Conservation (phyloP, 805 yeast genomes). For the Kockiozyma suomiensis region DNA sequence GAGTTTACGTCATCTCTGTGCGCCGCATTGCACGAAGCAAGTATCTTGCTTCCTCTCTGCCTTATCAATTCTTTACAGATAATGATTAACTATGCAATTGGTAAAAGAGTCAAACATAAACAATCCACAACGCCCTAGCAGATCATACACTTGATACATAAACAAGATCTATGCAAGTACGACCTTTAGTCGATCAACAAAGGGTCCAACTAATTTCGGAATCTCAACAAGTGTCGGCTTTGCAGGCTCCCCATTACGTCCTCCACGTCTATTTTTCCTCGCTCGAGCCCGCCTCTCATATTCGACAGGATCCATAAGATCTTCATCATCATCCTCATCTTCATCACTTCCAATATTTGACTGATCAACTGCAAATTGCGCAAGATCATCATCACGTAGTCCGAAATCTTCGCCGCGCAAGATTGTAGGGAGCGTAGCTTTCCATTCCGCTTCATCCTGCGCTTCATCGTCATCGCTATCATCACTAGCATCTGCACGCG, state of each 20-base stretch:
- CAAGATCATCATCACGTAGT: slow-evolving; percentile 52
- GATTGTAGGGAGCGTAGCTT: slow-evolving; percentile 48
- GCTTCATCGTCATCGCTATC: slow-evolving; percentile 38
- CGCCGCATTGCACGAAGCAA: too few species aligned
- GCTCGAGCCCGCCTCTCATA: slow-evolving; percentile 39
- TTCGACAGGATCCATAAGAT: slow-evolving; percentile 39
- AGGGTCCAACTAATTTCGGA: slow-evolving; percentile 27
- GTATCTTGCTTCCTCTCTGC: too few species aligned
- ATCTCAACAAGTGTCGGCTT: slow-evolving; percentile 29
- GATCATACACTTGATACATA: too few species aligned
- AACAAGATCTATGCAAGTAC: slow-evolving; percentile 33
- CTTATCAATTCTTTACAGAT: too few species aligned
- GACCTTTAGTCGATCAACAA: slow-evolving; percentile 34
- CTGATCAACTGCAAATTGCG: slow-evolving; percentile 44
- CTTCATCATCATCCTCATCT: slow-evolving; percentile 40
- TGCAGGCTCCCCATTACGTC: slow-evolving; percentile 31
- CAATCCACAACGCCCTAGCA: too few species aligned
- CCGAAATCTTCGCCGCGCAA: slow-evolving; percentile 53
- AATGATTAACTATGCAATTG: too few species aligned
- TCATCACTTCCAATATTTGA: slow-evolving; percentile 43
- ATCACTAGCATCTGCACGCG: slow-evolving; percentile 35
- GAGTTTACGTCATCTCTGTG: background rate
- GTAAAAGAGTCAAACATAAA: too few species aligned
- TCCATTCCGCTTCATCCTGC: slow-evolving; percentile 47
- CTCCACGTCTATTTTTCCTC: slow-evolving; percentile 23